Evolutionary conservation across 2,329 filamentous ascomycete species (phyloP).

Genomic region (Cylindrodendrum hubeiense): DNA sequence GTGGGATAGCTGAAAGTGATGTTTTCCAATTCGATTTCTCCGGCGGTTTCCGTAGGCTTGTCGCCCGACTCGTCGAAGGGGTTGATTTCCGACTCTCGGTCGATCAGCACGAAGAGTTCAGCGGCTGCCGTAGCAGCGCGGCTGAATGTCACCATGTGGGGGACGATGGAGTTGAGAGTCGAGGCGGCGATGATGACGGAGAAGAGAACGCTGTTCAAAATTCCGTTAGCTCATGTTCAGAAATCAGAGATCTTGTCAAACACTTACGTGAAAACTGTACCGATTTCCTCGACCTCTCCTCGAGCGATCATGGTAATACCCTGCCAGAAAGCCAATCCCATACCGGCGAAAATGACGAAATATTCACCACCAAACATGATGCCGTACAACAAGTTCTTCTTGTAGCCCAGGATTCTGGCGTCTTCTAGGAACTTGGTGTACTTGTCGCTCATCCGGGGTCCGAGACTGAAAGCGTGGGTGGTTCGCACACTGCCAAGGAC

Average conservation of each 20-base stretch:
- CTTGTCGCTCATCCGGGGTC: conserved; percentile 51
- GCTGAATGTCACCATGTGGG: conserved; percentile 52
- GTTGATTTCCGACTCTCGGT: conserved; percentile 51
- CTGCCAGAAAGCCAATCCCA: conserved; percentile 59
- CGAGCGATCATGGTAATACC: conserved; percentile 53
- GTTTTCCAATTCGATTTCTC: conserved; percentile 53
- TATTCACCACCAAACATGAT: conserved; percentile 54
- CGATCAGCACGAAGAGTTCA: conserved; percentile 53
- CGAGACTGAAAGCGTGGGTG: conserved; percentile 57
- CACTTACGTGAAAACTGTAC: conserved; percentile 53
- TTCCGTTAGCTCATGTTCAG: background rate
- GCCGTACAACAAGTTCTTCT: conserved; percentile 53
- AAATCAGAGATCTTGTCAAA: background rate
- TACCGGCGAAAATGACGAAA: conserved; percentile 55
- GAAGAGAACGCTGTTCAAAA: conserved; percentile 47
- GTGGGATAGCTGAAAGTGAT: conserved; percentile 60
- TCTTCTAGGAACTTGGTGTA: conserved; percentile 53
- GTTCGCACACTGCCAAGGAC: conserved; percentile 53
- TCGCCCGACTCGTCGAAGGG: conserved; percentile 49
- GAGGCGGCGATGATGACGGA: conserved; percentile 54
- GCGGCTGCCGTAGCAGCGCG: conserved; percentile 50
- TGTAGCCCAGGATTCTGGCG: conserved; percentile 51
- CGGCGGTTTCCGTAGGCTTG: conserved; percentile 44
- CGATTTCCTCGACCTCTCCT: conserved; percentile 52
- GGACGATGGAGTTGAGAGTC: conserved; percentile 51